Conservation (phyloP, 805 yeast species). For the Sungouiozyma ichnusensis region DNA sequence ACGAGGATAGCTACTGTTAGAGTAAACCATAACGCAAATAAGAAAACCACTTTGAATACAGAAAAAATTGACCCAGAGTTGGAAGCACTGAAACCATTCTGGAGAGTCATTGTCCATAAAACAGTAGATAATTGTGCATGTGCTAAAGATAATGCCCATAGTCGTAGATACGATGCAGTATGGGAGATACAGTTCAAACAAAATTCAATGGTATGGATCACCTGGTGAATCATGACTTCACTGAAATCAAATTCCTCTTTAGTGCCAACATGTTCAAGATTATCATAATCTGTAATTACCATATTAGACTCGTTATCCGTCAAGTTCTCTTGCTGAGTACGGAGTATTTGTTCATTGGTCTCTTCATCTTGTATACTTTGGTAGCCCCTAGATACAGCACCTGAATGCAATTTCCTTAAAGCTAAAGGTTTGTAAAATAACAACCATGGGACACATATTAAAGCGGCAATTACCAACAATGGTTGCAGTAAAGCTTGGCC, state of each 20-base stretch:
- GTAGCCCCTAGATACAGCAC: conserved; percentile 27
- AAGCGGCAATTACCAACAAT: conserved; percentile 60
- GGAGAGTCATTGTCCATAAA: conserved; percentile 91
- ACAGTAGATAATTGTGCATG: conserved; percentile 95
- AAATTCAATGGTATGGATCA: conserved; percentile 94
- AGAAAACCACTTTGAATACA: conserved; percentile 59
- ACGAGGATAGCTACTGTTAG: conserved; percentile 87
- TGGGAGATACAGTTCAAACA: conserved; percentile 97
- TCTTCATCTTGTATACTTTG: conserved; percentile 31
- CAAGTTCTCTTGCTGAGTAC: conserved; percentile 26
- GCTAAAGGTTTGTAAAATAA: conserved; percentile 74
- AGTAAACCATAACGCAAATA: conserved; percentile 92
- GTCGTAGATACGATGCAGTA: conserved; percentile 90
- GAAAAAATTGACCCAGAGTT: conserved; percentile 47
- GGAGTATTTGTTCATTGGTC: conserved; percentile 23
- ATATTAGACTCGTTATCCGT: conserved; percentile 40
- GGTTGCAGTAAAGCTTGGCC: conserved; percentile 77
- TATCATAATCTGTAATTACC: conserved; percentile 34
- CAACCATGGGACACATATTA: conserved; percentile 88
- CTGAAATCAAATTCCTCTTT: conserved; percentile 62
- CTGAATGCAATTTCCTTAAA: conserved; percentile 46
- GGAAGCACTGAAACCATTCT: conserved; percentile 53
- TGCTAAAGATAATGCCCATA: conserved; percentile 96
- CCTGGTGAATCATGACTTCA: conserved; percentile 93
- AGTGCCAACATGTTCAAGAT: conserved; percentile 31